A percentile compares a stretch with the other conserved stretches of the same genome.
phyloP scores from a whole-genome alignment of 2,329 filamentous ascomycete species.

The Hymenoscyphus occultus region DNA sequence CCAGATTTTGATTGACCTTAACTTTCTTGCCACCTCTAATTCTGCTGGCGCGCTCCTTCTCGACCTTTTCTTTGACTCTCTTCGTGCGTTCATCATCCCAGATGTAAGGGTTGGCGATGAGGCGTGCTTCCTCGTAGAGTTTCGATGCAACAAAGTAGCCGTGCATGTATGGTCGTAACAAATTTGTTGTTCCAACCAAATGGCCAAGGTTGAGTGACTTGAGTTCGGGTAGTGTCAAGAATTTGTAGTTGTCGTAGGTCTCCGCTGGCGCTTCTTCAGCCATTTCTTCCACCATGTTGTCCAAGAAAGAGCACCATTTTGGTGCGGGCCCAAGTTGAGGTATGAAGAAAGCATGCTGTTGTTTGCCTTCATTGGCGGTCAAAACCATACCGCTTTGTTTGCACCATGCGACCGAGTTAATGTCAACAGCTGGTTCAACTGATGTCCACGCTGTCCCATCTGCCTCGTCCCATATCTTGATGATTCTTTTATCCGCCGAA shows the following conservation, averaged over 20 bases:
- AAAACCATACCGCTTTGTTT: slow-evolving; percentile 91
- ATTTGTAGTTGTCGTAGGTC: slow-evolving; percentile 99
- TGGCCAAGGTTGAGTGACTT: slow-evolving; percentile 83
- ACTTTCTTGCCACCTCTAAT: slow-evolving; percentile 95
- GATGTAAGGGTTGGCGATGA: slow-evolving; percentile 91
- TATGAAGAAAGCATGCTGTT: slow-evolving; percentile 93
- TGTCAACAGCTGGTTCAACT: slow-evolving; percentile 89
- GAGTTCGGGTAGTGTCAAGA: slow-evolving; percentile 84
- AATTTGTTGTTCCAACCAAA: slow-evolving; percentile 82
- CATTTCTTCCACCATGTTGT: slow-evolving; percentile 98
- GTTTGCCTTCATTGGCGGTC: slow-evolving; percentile 93
- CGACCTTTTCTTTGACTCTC: slow-evolving; percentile 89
- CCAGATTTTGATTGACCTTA: slow-evolving; percentile 87
- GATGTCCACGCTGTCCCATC: slow-evolving; percentile 90
- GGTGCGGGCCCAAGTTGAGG: slow-evolving; percentile 91
- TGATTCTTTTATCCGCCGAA: slow-evolving; percentile 89
- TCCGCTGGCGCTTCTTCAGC: slow-evolving; percentile 75
- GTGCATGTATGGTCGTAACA: slow-evolving; percentile 96
- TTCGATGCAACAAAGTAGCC: slow-evolving; percentile 96
- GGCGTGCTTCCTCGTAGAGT: slow-evolving; percentile 87
- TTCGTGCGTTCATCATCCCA: slow-evolving; percentile 91
- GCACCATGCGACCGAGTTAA: slow-evolving; percentile 92
- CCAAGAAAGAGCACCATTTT: slow-evolving; percentile 93
- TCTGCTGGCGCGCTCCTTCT: slow-evolving; percentile 91
- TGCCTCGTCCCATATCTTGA: slow-evolving; percentile 90